Evolutionary conservation across 306 rosid genomes (phyloP).

Genomic region (Hippophae gyantsensis): DNA sequence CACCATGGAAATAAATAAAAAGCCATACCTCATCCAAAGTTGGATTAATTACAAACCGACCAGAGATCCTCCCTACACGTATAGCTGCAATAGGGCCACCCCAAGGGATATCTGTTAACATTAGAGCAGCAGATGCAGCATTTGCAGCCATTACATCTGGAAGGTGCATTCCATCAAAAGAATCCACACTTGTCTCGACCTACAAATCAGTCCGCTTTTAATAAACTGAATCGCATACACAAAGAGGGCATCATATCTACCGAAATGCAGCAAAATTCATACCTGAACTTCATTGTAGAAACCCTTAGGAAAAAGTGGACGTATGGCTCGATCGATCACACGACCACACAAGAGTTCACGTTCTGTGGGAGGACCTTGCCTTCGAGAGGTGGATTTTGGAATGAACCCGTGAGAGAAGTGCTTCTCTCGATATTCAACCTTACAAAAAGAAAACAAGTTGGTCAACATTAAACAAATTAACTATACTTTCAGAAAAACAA

Average conservation of each 20-base stretch:
- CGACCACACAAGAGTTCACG: slow-evolving; percentile 89
- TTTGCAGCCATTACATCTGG: slow-evolving; percentile 92
- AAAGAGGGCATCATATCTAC: background rate
- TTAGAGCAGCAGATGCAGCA: slow-evolving; percentile 89
- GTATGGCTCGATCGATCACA: slow-evolving; percentile 79
- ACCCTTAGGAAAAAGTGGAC: slow-evolving; percentile 83
- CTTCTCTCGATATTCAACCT: slow-evolving; percentile 98
- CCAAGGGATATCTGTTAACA: slow-evolving; percentile 98
- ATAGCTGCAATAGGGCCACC: slow-evolving; percentile 92
- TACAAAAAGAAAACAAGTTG: slow-evolving; percentile 8
- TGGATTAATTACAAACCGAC: slow-evolving; percentile 77
- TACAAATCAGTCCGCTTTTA: slow-evolving; percentile 13
- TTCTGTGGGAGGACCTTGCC: slow-evolving; percentile 96
- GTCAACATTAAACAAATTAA: background rate
- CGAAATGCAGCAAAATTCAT: slow-evolving; percentile 3
- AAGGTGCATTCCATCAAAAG: slow-evolving; percentile 83
- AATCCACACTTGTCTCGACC: slow-evolving; percentile 88
- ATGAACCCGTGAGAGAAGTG: slow-evolving; percentile 84
- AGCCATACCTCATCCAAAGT: slow-evolving; percentile 72
- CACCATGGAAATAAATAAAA: slow-evolving; percentile 6
- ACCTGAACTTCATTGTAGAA: slow-evolving; percentile 99
- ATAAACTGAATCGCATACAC: background rate
- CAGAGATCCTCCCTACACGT: slow-evolving; percentile 74
- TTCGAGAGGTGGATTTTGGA: slow-evolving; percentile 67
- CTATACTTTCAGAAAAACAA: slow-evolving; percentile 1